Evolutionary conservation across 805 yeast genomes (phyloP), one percentile per base, ranked within the genome.

Genomic region (Maudiozyma serrabonitensis): DNA sequence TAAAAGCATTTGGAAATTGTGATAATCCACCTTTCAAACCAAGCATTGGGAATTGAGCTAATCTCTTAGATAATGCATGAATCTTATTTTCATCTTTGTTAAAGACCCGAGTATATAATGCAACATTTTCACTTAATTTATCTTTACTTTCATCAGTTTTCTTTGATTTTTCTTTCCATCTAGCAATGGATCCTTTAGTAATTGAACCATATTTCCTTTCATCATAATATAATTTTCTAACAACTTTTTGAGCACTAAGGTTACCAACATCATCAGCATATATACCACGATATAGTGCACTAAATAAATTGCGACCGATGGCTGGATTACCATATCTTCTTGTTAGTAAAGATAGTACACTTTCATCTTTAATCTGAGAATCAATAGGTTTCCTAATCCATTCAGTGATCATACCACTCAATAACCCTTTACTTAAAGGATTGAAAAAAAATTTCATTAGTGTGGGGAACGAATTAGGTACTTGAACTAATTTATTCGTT

Each of bases 271-370:
- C 95, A n/a, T 87, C 93, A 1, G 95, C 96, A 64, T 89, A 91
- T 1, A 93, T 81, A 0, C 99, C 99, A 60, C 89, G 88, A 62
- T 84, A 72, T 4, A 89, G 68, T 0, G 96, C 98, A 65, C 95
- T 85, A 19, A 85, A 67, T 13, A 91, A 67, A 46, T 86, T 81
- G 8, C 72, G 69, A 5, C 83, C 65, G 2, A 70, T 48, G 11
- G 68, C 48, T 1, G 61, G 59, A 8, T 46, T 49, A 2, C 90
- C 90, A 61, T 89, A 82, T 52, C 96, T 68, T 54, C 97, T 70
- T 2, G 69, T 60, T 35, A 90, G 62, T 58, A 88, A 87, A 2
- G 75, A 69, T 43, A 78, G 81, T 1, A 91, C 80, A 9, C 84
- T 73, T 67, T 89, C 96, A 61, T 90, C 97, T 6, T 67, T 38